Conservation (phyloP, 2,329 filamentous ascomycete genomes). For the Phoma herbarum region DNA sequence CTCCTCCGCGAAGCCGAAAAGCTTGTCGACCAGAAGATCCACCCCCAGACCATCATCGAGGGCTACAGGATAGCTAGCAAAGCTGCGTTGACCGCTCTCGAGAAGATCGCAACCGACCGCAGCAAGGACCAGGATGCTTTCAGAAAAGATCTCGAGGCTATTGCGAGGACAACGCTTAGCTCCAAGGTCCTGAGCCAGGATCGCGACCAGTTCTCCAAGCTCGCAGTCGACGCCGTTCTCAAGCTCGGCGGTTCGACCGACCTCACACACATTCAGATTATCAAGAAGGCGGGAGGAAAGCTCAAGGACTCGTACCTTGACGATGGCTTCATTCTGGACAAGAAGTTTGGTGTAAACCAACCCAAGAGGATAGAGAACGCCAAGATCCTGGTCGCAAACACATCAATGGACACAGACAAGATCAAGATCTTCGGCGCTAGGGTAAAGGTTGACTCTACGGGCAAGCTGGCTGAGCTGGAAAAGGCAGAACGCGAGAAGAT, state of each 20-base stretch:
- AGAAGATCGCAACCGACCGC: constrained; percentile 86
- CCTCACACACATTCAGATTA: constrained; percentile 97
- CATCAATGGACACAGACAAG: constrained; percentile 99
- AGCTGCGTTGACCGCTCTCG: constrained; percentile 84
- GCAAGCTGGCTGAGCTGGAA: constrained; percentile 97
- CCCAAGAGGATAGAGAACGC: constrained; percentile 97
- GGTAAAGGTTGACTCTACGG: constrained; percentile 95
- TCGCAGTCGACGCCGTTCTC: constrained; percentile 91
- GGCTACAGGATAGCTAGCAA: constrained; percentile 96
- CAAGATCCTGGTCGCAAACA: constrained; percentile 98
- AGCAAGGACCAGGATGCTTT: constrained; percentile 85
- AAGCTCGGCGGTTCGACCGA: constrained; percentile 90
- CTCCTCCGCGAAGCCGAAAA: constrained; percentile 95
- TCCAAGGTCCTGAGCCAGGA: constrained; percentile 97
- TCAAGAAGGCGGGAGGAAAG: constrained; percentile 99
- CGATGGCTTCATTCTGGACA: constrained; percentile 97
- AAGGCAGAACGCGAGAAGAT: constrained; percentile 99
- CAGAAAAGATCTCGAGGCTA: constrained; percentile 86
- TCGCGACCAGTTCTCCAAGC: constrained; percentile 85
- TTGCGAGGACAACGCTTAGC: constrained; percentile 93
- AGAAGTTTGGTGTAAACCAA: constrained; percentile 99
- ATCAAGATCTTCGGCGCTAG: constrained; percentile 99
- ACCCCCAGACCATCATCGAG: constrained; percentile 99
- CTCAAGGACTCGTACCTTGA: constrained; percentile 97
- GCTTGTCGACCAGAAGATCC: constrained; percentile 97